Evolutionary conservation across 1,284 basidiomycete genomes (phyloP).

Genomic region (Ganoderma lingzhi): DNA sequence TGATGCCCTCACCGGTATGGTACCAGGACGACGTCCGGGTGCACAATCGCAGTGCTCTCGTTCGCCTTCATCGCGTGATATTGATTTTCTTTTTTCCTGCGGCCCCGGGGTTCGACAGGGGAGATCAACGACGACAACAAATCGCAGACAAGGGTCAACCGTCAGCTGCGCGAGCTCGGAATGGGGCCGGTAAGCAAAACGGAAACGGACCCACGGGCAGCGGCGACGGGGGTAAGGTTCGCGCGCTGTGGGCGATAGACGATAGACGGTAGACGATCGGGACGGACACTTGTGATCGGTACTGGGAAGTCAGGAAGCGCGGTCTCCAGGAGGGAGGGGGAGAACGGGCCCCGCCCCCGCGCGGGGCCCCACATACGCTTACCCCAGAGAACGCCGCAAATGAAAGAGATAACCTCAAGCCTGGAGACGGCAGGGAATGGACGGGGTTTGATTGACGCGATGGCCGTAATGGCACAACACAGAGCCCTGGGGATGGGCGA

Average conservation of each 20-base stretch:
- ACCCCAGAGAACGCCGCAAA: not conserved
- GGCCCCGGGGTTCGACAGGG: no score
- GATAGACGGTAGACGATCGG: not conserved
- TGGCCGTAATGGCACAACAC: no score
- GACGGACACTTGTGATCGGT: not conserved
- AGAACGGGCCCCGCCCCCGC: not conserved
- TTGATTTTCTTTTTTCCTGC: not conserved
- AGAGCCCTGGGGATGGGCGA: no score
- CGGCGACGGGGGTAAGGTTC: not conserved
- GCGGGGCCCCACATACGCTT: constrained; percentile 17
- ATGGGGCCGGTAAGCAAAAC: not conserved
- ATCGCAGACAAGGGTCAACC: not conserved
- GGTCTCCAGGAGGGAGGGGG: not conserved
- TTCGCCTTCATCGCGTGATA: constrained; percentile 64
- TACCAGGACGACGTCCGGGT: constrained; percentile 70
- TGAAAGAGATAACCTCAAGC: not conserved
- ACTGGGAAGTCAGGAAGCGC: not conserved
- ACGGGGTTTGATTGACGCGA: not conserved
- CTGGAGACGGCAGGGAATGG: no score
- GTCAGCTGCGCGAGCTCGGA: constrained; percentile 5
- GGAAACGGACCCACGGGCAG: not conserved
- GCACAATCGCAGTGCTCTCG: constrained; percentile 67
- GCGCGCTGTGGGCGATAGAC: not conserved
- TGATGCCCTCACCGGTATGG: constrained; percentile 65
- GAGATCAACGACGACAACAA: no score